Evolutionary conservation across 116 monocot species (phyloP), one percentile per base, ranked within the genome.

Genomic region (Posidonia oceanica): DNA sequence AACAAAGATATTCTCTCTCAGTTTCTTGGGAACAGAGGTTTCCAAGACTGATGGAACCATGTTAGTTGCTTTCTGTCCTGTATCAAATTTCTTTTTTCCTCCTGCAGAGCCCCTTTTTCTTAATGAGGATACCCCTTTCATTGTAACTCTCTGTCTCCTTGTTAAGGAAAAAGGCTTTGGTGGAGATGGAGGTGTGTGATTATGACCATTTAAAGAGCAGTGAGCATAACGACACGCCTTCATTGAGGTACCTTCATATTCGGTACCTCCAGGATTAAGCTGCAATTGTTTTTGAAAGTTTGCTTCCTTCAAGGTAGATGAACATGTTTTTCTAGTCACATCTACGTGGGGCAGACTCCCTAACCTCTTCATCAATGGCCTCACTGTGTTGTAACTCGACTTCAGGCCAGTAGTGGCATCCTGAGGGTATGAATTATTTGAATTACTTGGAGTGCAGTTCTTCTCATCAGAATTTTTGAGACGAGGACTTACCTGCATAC

Each of bases 281-380:
- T 70, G 36, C 70, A 56, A 58, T 70, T 70, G 39, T 70, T 58
- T 70, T 58, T 39, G 70, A 55, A 70, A 58, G 8, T 40, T 70
- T 37, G 57, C 36, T 38, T 70, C 52, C 39, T 70, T 70, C 56
- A 70, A 58, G 36, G 39, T 70, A 14, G 70, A 70, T 21, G 70
- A 70, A 51, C 70, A 58, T 14, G 70, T 70, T 13, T 58, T 55
- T 13, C 62, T 37, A 39, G 11, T 70, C 1, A 39, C 39, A 70
- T 70, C 39, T 20, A 39, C 20, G 16, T 20, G 39, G 36, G 55
- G 70, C 22, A 54, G 23, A 12, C 18, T 18, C 17, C 14, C 11
- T 13, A 8, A 17, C 38, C 3, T 58, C 58, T 70, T 70, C n/a
- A 39, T 17, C 7, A 51, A 58, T 56, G 38, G 57, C 39, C 14